Evolutionary conservation across 805 yeast species (phyloP).

Genomic region (Yamadazyma laniorum): DNA sequence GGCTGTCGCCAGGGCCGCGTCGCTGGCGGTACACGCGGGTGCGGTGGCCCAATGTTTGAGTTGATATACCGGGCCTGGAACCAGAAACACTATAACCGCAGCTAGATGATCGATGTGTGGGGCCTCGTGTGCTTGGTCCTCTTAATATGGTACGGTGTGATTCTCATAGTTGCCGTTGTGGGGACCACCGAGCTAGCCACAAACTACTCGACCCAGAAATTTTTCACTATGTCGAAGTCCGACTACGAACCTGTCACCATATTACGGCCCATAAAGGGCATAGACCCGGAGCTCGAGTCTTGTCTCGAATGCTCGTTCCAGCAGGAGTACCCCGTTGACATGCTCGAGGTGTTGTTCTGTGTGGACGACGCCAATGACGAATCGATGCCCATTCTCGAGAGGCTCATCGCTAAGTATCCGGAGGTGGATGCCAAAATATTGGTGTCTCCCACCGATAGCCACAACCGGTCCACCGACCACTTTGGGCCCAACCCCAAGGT

Average conservation of each 20-base stretch:
- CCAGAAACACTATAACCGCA: too few relatives aligned
- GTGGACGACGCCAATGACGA: constrained; percentile 65
- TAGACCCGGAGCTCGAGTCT: constrained; percentile 69
- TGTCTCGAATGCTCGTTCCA: constrained; percentile 67
- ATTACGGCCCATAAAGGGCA: constrained; percentile 78
- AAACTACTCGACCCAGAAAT: constrained; percentile 24
- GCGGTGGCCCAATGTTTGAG: too few relatives aligned
- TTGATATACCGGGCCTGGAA: too few relatives aligned
- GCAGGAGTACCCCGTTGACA: constrained; percentile 62
- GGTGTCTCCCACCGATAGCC: constrained; percentile 40
- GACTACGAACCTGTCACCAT: constrained; percentile 57
- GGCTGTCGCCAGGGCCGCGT: too few relatives aligned
- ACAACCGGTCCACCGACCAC: constrained; percentile 27
- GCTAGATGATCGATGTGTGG: constrained; percentile 5
- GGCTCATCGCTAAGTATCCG: constrained; percentile 53
- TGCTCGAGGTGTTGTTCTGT: constrained; percentile 72
- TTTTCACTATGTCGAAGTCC: neutral
- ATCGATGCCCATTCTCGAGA: constrained; percentile 55
- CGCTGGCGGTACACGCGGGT: too few relatives aligned
- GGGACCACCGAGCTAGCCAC: constrained; percentile 41
- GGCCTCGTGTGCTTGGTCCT: constrained; percentile 6
- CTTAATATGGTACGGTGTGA: constrained; percentile 38
- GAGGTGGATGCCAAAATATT: constrained; percentile 57
- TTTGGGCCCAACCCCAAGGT: constrained; percentile 90
- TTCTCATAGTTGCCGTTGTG: constrained; percentile 33